Conservation (phyloP, 345 rosid genomes). For the Corchorus olitorius region DNA sequence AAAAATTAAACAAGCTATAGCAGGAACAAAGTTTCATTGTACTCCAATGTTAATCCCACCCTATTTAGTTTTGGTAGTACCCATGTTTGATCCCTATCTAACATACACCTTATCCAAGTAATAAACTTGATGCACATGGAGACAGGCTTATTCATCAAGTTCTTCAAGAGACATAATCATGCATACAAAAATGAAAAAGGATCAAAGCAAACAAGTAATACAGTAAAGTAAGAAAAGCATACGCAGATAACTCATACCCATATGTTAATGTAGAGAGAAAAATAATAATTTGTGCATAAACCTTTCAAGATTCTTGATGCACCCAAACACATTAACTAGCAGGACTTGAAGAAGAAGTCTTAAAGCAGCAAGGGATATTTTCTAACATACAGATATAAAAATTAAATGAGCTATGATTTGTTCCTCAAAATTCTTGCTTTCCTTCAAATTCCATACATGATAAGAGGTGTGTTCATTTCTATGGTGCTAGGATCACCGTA, state of each 20-base stretch:
- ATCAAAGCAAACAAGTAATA: too few relatives aligned
- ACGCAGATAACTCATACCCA: background rate
- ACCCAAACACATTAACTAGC: conserved; percentile 3
- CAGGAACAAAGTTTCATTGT: background rate
- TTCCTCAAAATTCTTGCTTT: background rate
- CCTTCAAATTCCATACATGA: conserved; percentile 8
- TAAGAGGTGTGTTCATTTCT: background rate
- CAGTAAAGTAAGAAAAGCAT: background rate
- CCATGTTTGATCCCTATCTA: background rate
- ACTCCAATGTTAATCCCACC: background rate
- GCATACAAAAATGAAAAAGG: too few relatives aligned
- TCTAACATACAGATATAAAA: background rate
- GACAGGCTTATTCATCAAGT: background rate
- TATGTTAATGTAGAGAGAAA: too few relatives aligned
- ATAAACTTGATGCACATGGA: background rate
- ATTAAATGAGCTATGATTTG: background rate
- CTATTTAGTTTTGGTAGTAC: background rate
- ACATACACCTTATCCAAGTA: conserved; percentile 6
- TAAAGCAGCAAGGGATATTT: background rate
- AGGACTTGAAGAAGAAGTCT: background rate
- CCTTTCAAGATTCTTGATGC: background rate
- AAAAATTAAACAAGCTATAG: too few relatives aligned
- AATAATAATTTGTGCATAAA: too few relatives aligned
- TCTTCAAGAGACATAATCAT: too few relatives aligned
- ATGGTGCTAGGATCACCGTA: background rate